phyloP scores from a whole-genome alignment of 2,329 filamentous ascomycete species.

The Trichoderma sp. region DNA sequence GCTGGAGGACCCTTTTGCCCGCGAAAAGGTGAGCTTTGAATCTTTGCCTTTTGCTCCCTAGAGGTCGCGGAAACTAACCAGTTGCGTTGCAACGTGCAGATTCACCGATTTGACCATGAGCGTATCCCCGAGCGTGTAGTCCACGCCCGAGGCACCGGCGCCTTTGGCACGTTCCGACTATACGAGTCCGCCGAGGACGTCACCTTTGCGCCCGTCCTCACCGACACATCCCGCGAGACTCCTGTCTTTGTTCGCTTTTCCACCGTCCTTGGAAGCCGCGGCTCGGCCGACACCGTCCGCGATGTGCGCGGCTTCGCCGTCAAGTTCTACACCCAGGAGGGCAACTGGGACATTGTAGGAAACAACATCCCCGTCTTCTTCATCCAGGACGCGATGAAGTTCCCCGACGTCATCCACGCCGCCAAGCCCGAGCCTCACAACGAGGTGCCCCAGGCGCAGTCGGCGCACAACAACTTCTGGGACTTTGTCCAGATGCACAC shows the following conservation, averaged over 20 bases:
- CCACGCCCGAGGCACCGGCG: slow-evolving; percentile 69
- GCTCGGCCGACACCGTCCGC: slow-evolving; percentile 79
- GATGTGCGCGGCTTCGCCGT: slow-evolving; percentile 77
- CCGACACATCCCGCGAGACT: slow-evolving; percentile 55
- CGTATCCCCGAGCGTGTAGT: slow-evolving; percentile 65
- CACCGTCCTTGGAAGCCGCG: slow-evolving; percentile 73
- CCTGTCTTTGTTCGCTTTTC: slow-evolving; percentile 63
- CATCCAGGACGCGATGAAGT: slow-evolving; percentile 68
- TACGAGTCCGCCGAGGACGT: slow-evolving; percentile 68
- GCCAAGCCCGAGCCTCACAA: slow-evolving; percentile 66
- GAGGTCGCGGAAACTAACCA: too few species aligned
- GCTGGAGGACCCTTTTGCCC: slow-evolving; percentile 70
- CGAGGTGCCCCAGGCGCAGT: slow-evolving; percentile 71
- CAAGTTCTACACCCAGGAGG: slow-evolving; percentile 67
- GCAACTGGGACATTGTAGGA: slow-evolving; percentile 68
- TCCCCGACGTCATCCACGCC: slow-evolving; percentile 66
- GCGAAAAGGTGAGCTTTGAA: slow-evolving; percentile 65
- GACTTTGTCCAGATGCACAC: slow-evolving; percentile 66
- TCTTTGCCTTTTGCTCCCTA: not conserved
- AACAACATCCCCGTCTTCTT: slow-evolving; percentile 73
- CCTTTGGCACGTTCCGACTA: slow-evolving; percentile 70
- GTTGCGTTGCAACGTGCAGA: slow-evolving; percentile 46
- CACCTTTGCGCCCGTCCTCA: slow-evolving; percentile 65
- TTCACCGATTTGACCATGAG: slow-evolving; percentile 71
- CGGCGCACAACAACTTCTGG: slow-evolving; percentile 76